A percentile compares a stretch with the other conserved stretches of the same genome.
These are phyloP conservation scores for Phaffia rhodozyma DNA, from an alignment of 1,284 basidiomycete species.

Conservation along the genomic window DNA sequence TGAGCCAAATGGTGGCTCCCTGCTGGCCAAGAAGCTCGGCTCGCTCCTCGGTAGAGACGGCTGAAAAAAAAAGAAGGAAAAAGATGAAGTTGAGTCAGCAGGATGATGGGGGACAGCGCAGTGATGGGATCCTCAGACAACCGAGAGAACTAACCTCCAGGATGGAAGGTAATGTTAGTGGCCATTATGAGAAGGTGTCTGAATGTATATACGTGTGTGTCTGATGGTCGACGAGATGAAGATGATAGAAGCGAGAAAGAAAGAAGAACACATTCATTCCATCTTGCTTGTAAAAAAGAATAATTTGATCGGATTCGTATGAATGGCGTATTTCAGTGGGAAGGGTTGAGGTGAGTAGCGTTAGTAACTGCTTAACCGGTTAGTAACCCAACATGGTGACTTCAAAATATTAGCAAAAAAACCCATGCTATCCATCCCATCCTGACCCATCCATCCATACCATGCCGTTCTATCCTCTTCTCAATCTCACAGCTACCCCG, in stretches of 20 bases:
- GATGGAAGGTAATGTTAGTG: constrained; percentile 78
- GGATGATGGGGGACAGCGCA: not conserved
- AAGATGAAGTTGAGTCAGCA: not conserved
- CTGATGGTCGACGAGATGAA: no score
- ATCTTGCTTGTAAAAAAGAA: no score
- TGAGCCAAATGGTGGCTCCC: constrained; percentile 86
- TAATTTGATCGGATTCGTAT: no score
- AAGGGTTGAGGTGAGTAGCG: no score
- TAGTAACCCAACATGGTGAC: no score
- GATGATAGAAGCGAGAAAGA: no score
- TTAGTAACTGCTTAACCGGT: no score
- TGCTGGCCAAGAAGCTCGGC: constrained; percentile 56
- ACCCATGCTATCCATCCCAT: no score
- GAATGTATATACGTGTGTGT: not conserved
- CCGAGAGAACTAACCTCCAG: constrained; percentile 34
- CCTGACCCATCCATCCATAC: no score
- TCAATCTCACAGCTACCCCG: constrained; percentile 24
- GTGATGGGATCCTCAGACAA: not conserved
- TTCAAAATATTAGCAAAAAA: no score
- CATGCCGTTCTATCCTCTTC: constrained; percentile 20
- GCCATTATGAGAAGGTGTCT: constrained; percentile 43
- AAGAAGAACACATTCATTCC: no score
- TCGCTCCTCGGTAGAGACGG: constrained; percentile 58
- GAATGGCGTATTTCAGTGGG: no score
- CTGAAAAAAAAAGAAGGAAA: constrained; percentile 24